phyloP scores from a whole-genome alignment of 2,329 filamentous ascomycete species.

The Trichophyton verrucosum region DNA sequence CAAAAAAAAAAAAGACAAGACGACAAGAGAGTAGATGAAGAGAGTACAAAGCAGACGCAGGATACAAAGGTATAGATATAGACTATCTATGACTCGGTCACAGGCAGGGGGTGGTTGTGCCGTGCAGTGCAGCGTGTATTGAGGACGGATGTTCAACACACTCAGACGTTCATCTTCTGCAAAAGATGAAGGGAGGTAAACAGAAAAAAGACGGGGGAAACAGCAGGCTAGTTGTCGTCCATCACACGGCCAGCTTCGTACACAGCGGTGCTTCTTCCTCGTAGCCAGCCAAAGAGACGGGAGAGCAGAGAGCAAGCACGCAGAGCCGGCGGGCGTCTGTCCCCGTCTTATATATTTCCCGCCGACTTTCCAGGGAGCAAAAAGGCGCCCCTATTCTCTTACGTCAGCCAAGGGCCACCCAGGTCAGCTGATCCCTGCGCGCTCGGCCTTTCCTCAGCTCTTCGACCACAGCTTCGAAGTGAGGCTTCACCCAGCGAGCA shows the following conservation, averaged over 20 bases:
- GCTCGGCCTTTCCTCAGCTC: neutral
- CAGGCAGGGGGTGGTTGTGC: neutral
- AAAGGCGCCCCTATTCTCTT: neutral
- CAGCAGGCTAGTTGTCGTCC: neutral
- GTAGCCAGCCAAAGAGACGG: neutral
- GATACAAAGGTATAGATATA: conserved; percentile 5
- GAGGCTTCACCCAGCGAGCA: neutral
- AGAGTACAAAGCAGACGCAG: neutral
- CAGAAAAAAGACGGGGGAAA: neutral
- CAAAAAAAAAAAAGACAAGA: neutral
- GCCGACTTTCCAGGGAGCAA: too few species aligned
- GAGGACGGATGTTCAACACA: conserved; percentile 3
- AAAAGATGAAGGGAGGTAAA: neutral
- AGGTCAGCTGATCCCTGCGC: neutral
- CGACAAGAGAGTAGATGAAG: conserved; percentile 6
- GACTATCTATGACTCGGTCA: neutral
- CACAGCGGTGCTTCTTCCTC: neutral
- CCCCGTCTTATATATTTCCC: neutral
- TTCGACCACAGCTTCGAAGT: conserved; percentile 4
- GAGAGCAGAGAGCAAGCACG: neutral
- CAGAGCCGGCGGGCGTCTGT: neutral
- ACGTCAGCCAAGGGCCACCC: neutral
- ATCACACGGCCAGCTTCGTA: neutral
- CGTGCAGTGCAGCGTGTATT: neutral
- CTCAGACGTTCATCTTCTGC: conserved; percentile 1